Base-by-base conservation (phyloP, 1,284 basidiomycete species). In the Austroboletus rostrupii region DNA sequence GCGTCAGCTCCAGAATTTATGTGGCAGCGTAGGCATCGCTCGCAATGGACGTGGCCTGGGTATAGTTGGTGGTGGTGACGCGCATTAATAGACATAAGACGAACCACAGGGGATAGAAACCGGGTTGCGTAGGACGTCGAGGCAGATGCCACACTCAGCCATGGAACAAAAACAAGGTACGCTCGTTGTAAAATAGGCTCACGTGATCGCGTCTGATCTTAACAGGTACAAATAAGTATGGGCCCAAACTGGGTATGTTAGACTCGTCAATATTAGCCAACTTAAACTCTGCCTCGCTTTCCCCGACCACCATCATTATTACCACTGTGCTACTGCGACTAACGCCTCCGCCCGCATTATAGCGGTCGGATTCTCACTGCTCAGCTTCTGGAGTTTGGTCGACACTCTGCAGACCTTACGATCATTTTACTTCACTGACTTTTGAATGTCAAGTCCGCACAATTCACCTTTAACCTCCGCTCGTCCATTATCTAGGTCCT, bases 71-170 rank as follows among this genome's bases (percentile, higher is more conserved):
- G 3, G 3, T 20, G 16, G 38, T 49, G 43, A 9, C n/a, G 42
- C 8, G 5, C 16, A 11, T 5, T 21, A 13, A 16, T 23, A 20
- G 19, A 8, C 7, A 7, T 17, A n/a, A 5, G 1, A 48, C 64
- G 53, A 53, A 83, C 83, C 83, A 56, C 85, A 87, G 1, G 83
- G 84, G 2, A 78, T 72, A 40, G 70, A 77, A 2, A 84, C 77
- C 0, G 84, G 83, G 11, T 72, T 70, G 39, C 71, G 74, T 52
- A 80, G 67, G 4, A 58, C 56, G 10, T 75, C 74, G 16, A 87
- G 70, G 54, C 83, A 86, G 50, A 87, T 84, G n/a, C 76, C 72
- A 67, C 83, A 85, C 35, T 75, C 60, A 33, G 70, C 60, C 76
- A 78, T 76, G 36, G 28, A 19, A 21, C 9, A 37, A 10, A 31